Base-by-base conservation (phyloP, 2,329 filamentous ascomycete genomes). In the Amauroascus verrucosus region DNA sequence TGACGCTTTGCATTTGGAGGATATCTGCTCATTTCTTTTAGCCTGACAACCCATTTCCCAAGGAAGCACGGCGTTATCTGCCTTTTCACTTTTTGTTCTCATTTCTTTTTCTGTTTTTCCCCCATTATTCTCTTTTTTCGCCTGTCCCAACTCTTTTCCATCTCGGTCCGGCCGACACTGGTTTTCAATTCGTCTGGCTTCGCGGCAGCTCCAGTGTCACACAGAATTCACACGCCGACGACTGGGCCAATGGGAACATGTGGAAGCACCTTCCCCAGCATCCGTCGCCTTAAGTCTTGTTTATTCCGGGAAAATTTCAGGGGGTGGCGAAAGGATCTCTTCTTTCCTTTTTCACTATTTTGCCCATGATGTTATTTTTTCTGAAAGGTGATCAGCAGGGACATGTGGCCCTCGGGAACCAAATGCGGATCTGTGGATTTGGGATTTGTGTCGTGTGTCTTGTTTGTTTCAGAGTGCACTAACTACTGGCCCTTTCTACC, bases 1-100 rank as follows among this genome's bases (percentile, higher is more conserved):
- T 37, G 20, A 40, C 37, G 37, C n/a, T 14, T 33, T 50, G 48
- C 48, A 50, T 50, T 32, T 50, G 48, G 48, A 43, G 48, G 48
- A 50, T 43, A 50, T 43, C 28, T 50, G 48, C 22, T 49, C n/a
- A 26, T 40, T 49, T 49, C 6, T 30, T 49, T 40, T 44, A 41
- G 33, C 47, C 22, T 16, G 22, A 38, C n/a, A 20, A 28, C 11
- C 33, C 33, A 49, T 18, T 40, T 49, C 32, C 3, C 26, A n/a
- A 38, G 16, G 47, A 22, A 40, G 11, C 28, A 14, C 32, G 48
- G 48, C 37, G 48, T 50, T 50, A 8, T n/a, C 20, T 35, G n/a
- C 11, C 3, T 40, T 40, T 40, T 40, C 5, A 5, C 37, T 18
- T 18, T 40, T 40, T 16, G 6, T 40, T 40, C 6, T 20, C 37